Base-by-base conservation (phyloP, 1,139 yeast species). In the Blastobotrys petasosporus region DNA sequence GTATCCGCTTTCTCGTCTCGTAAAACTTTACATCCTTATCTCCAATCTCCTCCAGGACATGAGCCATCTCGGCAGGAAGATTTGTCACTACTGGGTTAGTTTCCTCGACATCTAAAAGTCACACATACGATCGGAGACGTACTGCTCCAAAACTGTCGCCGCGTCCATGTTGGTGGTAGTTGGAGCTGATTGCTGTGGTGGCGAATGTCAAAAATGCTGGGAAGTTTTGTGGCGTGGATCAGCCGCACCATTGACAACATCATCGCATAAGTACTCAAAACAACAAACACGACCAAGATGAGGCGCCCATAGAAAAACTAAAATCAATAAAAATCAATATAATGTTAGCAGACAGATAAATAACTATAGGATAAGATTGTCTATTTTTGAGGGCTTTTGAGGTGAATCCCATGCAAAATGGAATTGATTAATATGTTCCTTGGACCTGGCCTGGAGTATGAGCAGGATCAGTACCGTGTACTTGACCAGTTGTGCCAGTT, bases 61-160 rank as follows among this genome's bases (percentile, higher is more conserved):
- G 87, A 47, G 82, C 82, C 42, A 92, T 76, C 64, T 92, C 98
- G 9, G 87, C 79, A n/a, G 97, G 97, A 37, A 92, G 73, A 60
- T 90, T 92, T 25, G 92, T 79, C 46, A 92, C 57, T 57, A 36
- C 3, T 10, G 9, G 20, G 41, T 34, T 33, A 46, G 23, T 4
- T 10, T 9, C 28, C n/a, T 3, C 12, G 20, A 23, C 20, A 13
- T 9, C 13, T 12, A 25, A 13, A 35, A 32, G 20, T 20, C n/a
- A n/a, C n/a, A 57, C 65, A 45, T 51, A 59, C 65, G 67, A 58
- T 82, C 87, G 55, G 82, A 84, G 4, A 83, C 77, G 53, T 81
- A 81, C 58, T 82, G 85, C 55, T 83, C 92, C 35, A 83, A 66
- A n/a, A 82, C 77, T 3, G 84, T 74, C 10, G 88, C 84, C 4